Evolutionary conservation across 495 filamentous ascomycete species (phyloP).

Genomic region (Penicillium maclennaniae): DNA sequence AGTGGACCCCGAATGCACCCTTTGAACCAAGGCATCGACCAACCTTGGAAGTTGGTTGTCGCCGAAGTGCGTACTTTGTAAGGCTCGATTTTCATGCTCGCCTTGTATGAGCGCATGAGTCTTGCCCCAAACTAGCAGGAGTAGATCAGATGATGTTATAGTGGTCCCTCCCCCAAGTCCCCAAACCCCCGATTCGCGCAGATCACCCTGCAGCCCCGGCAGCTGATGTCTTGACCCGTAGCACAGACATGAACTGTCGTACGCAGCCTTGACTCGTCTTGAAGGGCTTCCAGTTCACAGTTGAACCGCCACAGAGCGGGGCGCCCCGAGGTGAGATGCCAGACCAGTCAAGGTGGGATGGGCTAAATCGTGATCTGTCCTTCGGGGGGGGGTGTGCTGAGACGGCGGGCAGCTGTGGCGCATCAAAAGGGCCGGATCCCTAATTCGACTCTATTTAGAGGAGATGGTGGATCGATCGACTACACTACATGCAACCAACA

Average conservation of each 20-base stretch:
- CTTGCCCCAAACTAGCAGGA: conserved; percentile 6
- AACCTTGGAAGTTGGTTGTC: background rate
- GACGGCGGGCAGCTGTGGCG: conserved; percentile 6
- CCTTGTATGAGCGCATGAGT: background rate
- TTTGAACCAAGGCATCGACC: background rate
- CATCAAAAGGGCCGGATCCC: background rate
- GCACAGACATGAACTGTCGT: conserved; percentile 7
- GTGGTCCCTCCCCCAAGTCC: conserved; percentile 1
- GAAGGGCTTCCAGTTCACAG: conserved; percentile 17
- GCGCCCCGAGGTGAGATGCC: conserved; percentile 5
- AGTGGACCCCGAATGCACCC: background rate
- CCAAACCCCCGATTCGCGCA: conserved; percentile 18
- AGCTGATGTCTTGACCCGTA: conserved; percentile 19
- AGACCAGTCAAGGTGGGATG: conserved; percentile 13
- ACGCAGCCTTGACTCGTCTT: background rate
- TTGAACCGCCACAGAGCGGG: conserved; percentile 29
- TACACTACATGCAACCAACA: conserved; percentile 11
- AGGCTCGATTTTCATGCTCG: background rate
- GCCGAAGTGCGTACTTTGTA: background rate
- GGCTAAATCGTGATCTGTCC: conserved; percentile 14
- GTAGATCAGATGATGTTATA: conserved; percentile 21
- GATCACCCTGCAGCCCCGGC: conserved; percentile 18
- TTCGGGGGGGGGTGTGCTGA: conserved; percentile 7
- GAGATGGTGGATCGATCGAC: conserved; percentile 15
- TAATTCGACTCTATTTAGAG: background rate